Conservation (phyloP, 345 rosid species). For the Citrus medica region DNA sequence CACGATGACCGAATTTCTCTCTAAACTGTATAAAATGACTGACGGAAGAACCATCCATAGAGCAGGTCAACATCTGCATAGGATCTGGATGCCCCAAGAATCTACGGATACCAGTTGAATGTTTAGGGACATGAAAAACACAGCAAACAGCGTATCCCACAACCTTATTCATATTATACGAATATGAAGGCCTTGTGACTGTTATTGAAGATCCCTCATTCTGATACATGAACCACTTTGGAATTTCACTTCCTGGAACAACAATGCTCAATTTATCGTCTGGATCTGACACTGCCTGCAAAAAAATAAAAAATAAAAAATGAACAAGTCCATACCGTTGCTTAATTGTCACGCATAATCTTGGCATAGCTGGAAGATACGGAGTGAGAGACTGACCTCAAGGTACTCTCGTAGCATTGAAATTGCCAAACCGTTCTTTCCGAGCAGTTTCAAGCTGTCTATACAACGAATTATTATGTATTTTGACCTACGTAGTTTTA, state of each 20-base stretch:
- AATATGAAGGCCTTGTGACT: too few species aligned
- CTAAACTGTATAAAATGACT: fast-evolving
- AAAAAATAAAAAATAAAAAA: neutral
- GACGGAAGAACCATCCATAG: too few species aligned
- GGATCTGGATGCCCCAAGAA: too few species aligned
- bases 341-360: neutral
- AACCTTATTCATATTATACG: too few species aligned
- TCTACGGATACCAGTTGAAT: neutral
- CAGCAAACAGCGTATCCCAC: neutral
- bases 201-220: too few species aligned
- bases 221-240: too few species aligned
- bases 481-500: neutral
- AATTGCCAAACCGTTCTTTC: neutral
- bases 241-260: too few species aligned
- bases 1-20: too few species aligned
- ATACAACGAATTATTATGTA: neutral
- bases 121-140: neutral
- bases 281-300: neutral
- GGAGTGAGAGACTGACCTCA: neutral
- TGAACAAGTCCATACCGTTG: neutral
- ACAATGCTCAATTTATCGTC: too few species aligned
- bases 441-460: conserved; percentile 7
- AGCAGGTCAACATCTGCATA: too few species aligned
- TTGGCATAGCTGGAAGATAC: neutral
- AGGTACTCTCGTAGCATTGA: neutral